Evolutionary conservation across 768 basidiomycete species (phyloP).

Genomic region (Serendipita vermifera): DNA sequence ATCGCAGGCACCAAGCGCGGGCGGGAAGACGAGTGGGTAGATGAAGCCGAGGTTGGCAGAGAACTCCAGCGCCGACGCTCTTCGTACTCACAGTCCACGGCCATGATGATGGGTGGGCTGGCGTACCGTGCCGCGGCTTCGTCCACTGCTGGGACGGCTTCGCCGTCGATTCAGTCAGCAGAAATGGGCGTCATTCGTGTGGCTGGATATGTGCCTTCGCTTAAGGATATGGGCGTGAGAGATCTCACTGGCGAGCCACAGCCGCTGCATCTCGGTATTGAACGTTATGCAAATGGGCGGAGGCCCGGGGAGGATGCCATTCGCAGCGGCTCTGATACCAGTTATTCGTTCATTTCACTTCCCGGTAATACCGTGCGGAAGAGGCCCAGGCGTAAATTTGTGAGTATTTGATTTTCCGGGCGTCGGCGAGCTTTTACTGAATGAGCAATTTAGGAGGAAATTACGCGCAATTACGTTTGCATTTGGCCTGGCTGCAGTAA

Average conservation of each 20-base stretch:
- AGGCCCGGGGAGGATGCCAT: background rate
- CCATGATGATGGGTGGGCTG: too few relatives aligned
- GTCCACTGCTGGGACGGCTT: too few relatives aligned
- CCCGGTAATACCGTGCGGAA: conserved; percentile 74
- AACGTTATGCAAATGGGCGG: background rate
- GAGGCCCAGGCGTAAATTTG: conserved; percentile 18
- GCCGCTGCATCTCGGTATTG: background rate
- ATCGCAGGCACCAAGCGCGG: background rate
- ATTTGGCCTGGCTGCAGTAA: conserved; percentile 42
- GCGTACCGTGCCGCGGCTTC: too few relatives aligned
- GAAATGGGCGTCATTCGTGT: background rate
- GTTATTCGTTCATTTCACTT: conserved; percentile 69
- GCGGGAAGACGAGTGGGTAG: background rate
- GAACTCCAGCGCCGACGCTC: background rate
- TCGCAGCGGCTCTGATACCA: conserved; percentile 31
- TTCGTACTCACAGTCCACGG: conserved; percentile 2
- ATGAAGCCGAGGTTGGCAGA: background rate
- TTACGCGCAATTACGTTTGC: conserved; percentile 8
- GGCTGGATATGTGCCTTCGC: background rate
- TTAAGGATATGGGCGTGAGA: conserved; percentile 4
- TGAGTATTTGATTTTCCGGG: background rate
- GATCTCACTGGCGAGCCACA: background rate
- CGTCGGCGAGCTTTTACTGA: background rate
- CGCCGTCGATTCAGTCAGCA: too few relatives aligned
- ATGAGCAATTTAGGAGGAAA: background rate